phyloP scores from a whole-genome alignment of 2,329 filamentous ascomycete genomes.

The Aspergillus ruber region DNA sequence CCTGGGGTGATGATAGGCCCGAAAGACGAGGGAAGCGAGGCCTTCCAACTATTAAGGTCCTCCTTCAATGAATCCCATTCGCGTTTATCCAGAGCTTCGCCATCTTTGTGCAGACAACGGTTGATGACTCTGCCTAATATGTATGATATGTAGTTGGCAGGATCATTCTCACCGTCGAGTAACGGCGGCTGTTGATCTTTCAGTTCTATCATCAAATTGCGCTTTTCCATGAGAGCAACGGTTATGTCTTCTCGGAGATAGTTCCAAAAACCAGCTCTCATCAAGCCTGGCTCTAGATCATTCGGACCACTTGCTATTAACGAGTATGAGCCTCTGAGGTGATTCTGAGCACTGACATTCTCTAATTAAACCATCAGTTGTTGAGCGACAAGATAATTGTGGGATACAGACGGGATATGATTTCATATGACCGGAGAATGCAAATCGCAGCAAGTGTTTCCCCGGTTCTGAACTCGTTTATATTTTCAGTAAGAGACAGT shows the following conservation, averaged over 20 bases:
- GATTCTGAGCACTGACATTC: slow-evolving; percentile 38
- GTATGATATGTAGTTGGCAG: slow-evolving; percentile 39
- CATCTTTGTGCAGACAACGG: slow-evolving; percentile 20
- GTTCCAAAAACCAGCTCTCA: slow-evolving; percentile 46
- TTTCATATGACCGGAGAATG: slow-evolving; percentile 45
- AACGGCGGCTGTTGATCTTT: slow-evolving; percentile 15
- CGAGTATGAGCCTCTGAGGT: slow-evolving; percentile 44
- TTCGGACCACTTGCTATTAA: slow-evolving; percentile 29
- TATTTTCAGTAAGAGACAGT: slow-evolving; percentile 30
- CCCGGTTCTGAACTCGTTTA: slow-evolving; percentile 28
- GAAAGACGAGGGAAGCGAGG: slow-evolving; percentile 24
- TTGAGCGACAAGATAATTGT: background rate
- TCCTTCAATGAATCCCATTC: slow-evolving; percentile 12
- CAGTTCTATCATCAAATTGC: slow-evolving; percentile 37
- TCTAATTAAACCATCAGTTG: slow-evolving; percentile 14
- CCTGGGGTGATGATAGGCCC: slow-evolving; percentile 19
- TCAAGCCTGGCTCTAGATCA: slow-evolving; percentile 20
- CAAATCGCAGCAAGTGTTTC: slow-evolving; percentile 44
- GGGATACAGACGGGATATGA: slow-evolving; percentile 34
- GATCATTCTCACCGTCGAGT: slow-evolving; percentile 20
- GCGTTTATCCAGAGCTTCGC: background rate
- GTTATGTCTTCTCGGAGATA: slow-evolving; percentile 50
- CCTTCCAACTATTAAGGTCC: slow-evolving; percentile 26
- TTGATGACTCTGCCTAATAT: slow-evolving; percentile 43
- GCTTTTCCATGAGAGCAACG: slow-evolving; percentile 43